Evolutionary conservation across 202 grass and related monocot genomes (phyloP), one percentile per base, ranked within the genome.

Genomic region (Musa balbisiana): DNA sequence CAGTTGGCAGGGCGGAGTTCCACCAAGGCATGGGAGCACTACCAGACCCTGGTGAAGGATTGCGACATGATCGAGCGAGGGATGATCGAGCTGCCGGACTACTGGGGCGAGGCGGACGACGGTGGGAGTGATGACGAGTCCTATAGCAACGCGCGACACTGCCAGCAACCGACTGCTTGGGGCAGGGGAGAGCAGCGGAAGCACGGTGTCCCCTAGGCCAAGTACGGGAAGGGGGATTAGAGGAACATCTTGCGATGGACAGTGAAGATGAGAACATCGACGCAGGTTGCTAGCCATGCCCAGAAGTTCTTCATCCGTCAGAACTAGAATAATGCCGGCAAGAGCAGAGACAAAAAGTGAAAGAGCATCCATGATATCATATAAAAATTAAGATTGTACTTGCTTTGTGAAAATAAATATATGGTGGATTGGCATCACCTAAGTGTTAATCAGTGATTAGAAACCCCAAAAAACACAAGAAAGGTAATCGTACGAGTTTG

Each of bases 331-430:
- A 80, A 82, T 16, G 78, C 64, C 50, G 73, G 56, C 2, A 52
- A 9, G 12, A 65, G 85, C 52, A 76, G 1, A 21, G 87, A 96
- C 76, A 88, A 96, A 96, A 84, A 85, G 90, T 1, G 1, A 63
- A 96, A 91, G 86, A 96, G 90, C 85, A 96, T 96, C 75, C 87
- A 96, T 75, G 90, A 96, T 82, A 96, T 96, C 82, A 96, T 33
- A 33, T 33, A 33, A 33, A 33, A 33, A 4, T 33, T 33, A 33
- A 33, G 29, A 33, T 6, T 43, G 4, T 27, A 43, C 4, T 43
- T 43, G 0, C 4, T 43, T 43, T 5, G 2, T 27, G 26, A 27
- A 27, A 27, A 27, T 27, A 27, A 27, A 27, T 43, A 43, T 43
- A 43, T 43, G 4, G 4, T 43, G 33, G 33, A 43, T 43, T 43